A percentile compares a stretch with the other conserved stretches of the same genome.
Conservation (phyloP, 2,329 filamentous ascomycete species). For the Aspergillus niger region DNA sequence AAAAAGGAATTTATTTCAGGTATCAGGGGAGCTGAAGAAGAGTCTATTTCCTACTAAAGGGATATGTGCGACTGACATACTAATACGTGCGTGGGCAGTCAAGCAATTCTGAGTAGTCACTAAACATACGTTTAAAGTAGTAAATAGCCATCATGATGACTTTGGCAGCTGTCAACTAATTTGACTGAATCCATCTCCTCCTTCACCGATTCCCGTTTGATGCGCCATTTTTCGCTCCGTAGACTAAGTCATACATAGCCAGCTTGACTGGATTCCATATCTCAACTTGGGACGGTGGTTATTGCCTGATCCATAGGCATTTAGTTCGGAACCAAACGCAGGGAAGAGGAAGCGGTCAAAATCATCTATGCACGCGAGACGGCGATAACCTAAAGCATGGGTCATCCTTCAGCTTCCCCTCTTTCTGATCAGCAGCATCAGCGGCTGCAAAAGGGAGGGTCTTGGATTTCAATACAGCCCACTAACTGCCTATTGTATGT, state of each 20-base stretch:
- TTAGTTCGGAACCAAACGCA: not conserved
- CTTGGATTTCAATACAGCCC: not conserved
- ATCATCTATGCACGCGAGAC: conserved; percentile 17
- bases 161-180: not conserved
- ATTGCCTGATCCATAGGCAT: conserved; percentile 8
- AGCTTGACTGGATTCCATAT: conserved; percentile 15
- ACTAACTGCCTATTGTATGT: not conserved
- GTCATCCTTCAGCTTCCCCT: conserved; percentile 1
- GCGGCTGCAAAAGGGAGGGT: conserved; percentile 6
- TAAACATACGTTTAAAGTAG: not conserved
- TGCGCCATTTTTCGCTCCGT: not conserved
- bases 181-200: too few relatives aligned
- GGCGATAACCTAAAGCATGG: conserved; percentile 17
- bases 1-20: too few relatives aligned
- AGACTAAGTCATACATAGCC: conserved; percentile 4
- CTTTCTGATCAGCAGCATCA: conserved; percentile 10
- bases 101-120: not conserved
- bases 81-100: not conserved
- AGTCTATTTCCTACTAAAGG: too few relatives aligned
- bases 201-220: not conserved
- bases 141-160: too few relatives aligned
- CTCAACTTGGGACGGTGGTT: conserved; percentile 9
- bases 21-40: too few relatives aligned
- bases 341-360: conserved; percentile 13
- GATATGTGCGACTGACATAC: too few relatives aligned